Percentiles rank a stretch among this genome's conserved stretches.
Conservation (phyloP, 768 basidiomycete species). For the Mrakia frigida region DNA sequence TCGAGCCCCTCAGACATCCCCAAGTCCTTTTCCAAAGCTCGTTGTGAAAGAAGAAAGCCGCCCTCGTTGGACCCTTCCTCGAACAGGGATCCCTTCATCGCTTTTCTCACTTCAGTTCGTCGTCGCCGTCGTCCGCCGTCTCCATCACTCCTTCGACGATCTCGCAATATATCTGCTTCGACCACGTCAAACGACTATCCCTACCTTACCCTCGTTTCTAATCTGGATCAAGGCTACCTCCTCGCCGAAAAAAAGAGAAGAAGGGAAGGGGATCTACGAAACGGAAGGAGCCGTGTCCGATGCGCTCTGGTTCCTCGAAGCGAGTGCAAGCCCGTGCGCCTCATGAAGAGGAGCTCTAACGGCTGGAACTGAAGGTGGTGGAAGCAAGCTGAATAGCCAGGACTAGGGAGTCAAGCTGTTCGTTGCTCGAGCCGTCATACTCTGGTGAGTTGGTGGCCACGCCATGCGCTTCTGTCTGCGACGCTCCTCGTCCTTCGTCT, state of each 20-base stretch:
- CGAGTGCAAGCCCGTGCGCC: not conserved
- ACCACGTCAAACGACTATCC: not conserved
- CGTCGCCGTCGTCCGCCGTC: too few species aligned
- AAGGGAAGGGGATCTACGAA: not conserved
- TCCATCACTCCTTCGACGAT: not conserved
- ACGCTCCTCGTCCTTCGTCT: too few species aligned
- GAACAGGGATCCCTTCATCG: not conserved
- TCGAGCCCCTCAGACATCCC: not conserved
- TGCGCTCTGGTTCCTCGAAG: not conserved
- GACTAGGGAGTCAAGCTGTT: not conserved
- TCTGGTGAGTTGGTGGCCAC: not conserved
- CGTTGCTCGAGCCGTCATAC: not conserved
- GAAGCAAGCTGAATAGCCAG: not conserved
- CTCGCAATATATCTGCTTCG: not conserved
- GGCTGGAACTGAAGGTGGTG: not conserved
- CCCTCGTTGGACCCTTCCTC: not conserved
- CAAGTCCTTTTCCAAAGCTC: not conserved
- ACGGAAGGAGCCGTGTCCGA: not conserved
- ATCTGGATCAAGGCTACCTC: not conserved
- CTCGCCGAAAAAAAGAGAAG: conserved; percentile 4
- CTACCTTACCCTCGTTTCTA: not conserved
- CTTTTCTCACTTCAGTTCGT: too few species aligned
- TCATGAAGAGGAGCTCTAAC: not conserved
- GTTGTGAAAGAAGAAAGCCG: not conserved
- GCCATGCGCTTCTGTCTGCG: too few species aligned